A percentile compares a stretch with the other conserved stretches of the same genome.
These are phyloP conservation scores for Penicillium sp. DNA, from an alignment of 2,329 filamentous ascomycete species.

Conservation along the genomic window DNA sequence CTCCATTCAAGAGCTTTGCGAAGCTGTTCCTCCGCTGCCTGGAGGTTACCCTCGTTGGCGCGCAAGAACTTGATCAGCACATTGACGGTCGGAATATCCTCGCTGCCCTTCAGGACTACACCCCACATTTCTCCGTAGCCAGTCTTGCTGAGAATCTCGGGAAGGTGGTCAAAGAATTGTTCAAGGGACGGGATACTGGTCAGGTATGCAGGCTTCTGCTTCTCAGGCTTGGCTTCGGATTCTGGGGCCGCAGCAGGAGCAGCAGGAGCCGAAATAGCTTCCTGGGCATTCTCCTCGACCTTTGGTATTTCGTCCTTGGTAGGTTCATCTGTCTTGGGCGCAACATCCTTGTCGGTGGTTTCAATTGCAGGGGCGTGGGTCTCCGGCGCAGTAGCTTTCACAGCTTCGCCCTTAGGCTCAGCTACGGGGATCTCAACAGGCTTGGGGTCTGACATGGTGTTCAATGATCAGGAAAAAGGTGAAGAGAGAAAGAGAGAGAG, in stretches of 20 bases:
- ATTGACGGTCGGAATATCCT: slow-evolving; percentile 72
- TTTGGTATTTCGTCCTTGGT: slow-evolving; percentile 1
- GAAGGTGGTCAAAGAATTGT: slow-evolving; percentile 59
- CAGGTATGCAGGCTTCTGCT: slow-evolving; percentile 32
- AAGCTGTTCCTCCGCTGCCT: slow-evolving; percentile 74
- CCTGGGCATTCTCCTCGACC: slow-evolving; percentile 2
- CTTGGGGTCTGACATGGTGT: slow-evolving; percentile 22
- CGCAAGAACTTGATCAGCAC: slow-evolving; percentile 91
- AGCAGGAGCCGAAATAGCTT: not conserved
- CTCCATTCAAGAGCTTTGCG: slow-evolving; percentile 79
- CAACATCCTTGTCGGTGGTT: slow-evolving; percentile 2
- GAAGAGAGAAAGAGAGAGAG: not conserved
- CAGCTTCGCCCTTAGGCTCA: slow-evolving; percentile 14
- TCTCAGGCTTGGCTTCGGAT: slow-evolving; percentile 17
- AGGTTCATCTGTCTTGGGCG: slow-evolving; percentile 2
- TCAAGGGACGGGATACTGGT: slow-evolving; percentile 46
- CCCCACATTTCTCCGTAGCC: slow-evolving; percentile 83
- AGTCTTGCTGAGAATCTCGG: slow-evolving; percentile 56
- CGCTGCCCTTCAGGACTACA: slow-evolving; percentile 57
- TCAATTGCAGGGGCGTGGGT: slow-evolving; percentile 6
- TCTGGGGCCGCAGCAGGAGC: slow-evolving; percentile 7
- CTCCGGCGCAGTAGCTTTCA: slow-evolving; percentile 10
- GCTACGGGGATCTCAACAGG: slow-evolving; percentile 15
- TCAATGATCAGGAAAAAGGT: not conserved
- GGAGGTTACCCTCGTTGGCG: slow-evolving; percentile 75